Evolutionary conservation across 2,329 filamentous ascomycete genomes (phyloP).

Genomic region (Aspergillus puulaauensis): DNA sequence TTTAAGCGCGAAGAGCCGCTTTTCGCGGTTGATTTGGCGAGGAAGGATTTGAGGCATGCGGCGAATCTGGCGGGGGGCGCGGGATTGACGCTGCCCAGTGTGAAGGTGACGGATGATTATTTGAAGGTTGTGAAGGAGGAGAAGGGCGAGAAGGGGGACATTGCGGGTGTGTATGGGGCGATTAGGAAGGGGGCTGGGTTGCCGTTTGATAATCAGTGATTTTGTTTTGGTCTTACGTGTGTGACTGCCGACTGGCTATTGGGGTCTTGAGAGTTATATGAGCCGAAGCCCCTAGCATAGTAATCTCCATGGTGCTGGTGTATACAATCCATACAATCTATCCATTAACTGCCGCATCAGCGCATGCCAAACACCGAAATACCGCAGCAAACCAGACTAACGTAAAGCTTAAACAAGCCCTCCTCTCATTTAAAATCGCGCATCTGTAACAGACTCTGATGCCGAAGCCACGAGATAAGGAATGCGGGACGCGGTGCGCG

Average conservation of each 20-base stretch:
- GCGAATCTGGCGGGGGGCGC: slow-evolving; percentile 62
- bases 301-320: no score
- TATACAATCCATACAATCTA: no score
- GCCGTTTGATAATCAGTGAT: slow-evolving; percentile 63
- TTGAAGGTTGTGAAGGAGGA: slow-evolving; percentile 69
- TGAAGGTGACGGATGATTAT: slow-evolving; percentile 68
- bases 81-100: slow-evolving; percentile 63
- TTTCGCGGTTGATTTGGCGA: slow-evolving; percentile 77
- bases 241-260: no score
- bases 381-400: not conserved
- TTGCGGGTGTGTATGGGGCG: slow-evolving; percentile 79
- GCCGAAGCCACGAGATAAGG: not conserved
- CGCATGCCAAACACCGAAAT: not conserved
- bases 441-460: not conserved
- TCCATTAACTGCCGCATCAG: no score
- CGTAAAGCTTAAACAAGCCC: not conserved
- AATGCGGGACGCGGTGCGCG: not conserved
- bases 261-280: not conserved
- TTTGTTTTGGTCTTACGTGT: not conserved
- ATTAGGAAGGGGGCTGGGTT: slow-evolving; percentile 73
- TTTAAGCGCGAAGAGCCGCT: slow-evolving; percentile 73
- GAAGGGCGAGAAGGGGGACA: slow-evolving; percentile 69
- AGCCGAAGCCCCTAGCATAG: not conserved
- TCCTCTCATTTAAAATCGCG: not conserved
- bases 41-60: slow-evolving; percentile 80